Percentiles rank a stretch among this genome's conserved stretches.
These are phyloP conservation scores for Rosellinia necatrix DNA, from an alignment of 2,329 filamentous ascomycete species.

Conservation along the genomic window DNA sequence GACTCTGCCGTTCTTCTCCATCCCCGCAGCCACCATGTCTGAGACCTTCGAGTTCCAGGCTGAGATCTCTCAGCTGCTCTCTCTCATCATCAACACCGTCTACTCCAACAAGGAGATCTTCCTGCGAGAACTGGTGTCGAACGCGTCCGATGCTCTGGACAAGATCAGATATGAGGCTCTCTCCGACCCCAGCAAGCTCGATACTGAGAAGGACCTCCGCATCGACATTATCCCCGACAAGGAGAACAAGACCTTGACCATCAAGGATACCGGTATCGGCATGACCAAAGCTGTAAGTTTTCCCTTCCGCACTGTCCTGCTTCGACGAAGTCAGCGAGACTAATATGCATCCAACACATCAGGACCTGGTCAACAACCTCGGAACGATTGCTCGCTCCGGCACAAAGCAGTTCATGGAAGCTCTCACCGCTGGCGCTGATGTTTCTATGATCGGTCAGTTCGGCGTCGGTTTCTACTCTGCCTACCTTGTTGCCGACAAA, in stretches of 20 bases:
- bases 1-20: slow-evolving; percentile 13
- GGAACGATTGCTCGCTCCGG: slow-evolving; percentile 99
- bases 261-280: slow-evolving; percentile 97
- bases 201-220: slow-evolving; percentile 95
- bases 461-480: slow-evolving; percentile 99
- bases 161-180: slow-evolving; percentile 99
- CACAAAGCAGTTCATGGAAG: slow-evolving; percentile 99
- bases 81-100: slow-evolving; percentile 99
- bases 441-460: slow-evolving; percentile 99
- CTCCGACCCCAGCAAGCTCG: slow-evolving; percentile 96
- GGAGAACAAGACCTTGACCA: slow-evolving; percentile 95
- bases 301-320: neutral
- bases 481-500: slow-evolving; percentile 97
- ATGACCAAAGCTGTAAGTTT: slow-evolving; percentile 98
- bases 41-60: slow-evolving; percentile 99
- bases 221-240: slow-evolving; percentile 99
- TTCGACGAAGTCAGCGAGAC: slow-evolving; percentile 24
- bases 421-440: slow-evolving; percentile 95
- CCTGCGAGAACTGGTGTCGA: slow-evolving; percentile 97
- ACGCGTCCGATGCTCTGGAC: slow-evolving; percentile 98
- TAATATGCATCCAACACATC: slow-evolving; percentile 43
- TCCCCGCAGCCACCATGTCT: slow-evolving; percentile 62
- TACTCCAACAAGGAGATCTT: slow-evolving; percentile 99
- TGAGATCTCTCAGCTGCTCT: slow-evolving; percentile 99
- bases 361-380: slow-evolving; percentile 99